Evolutionary conservation across 2,329 filamentous ascomycete genomes (phyloP), one percentile per base, ranked within the genome.

Genomic region (Metarhizium brunneum): DNA sequence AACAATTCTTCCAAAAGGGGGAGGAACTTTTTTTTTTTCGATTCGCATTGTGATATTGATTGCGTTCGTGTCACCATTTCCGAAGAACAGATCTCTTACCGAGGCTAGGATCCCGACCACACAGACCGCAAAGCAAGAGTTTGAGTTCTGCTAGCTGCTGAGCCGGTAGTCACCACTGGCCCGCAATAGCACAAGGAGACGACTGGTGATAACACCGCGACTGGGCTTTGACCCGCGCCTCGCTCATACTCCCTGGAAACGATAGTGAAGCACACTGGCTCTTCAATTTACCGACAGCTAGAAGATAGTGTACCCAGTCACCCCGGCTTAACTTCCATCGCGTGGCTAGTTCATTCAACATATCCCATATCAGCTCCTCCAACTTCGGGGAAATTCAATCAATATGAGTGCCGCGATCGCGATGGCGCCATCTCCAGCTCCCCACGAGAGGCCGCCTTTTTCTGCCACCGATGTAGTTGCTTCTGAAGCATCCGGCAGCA

Each of bases 341-440:
- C 20, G 5, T 29, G 11, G 11, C 11, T 6, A n/a, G 6, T 38
- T 38, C 20, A 11, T 10, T 4, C 16, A 30, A 29, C 20, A 48
- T 18, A 48, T 29, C 25, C 10, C 4, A 48, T n/a, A 30, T 14
- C 25, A 30, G 3, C 6, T 8, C 13, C 25, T 6, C 25, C 13
- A 29, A 30, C 13, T 20, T 8, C 14, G 8, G 25, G 30, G 3
- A 29, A 13, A 29, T 20, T n/a, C 2, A n/a, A 61, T 64, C 69
- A 84, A 64, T 69, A 86, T 86, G 83, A 86, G 82, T 75, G 77
- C 83, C 69, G 82, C 81, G 71, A 80, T 86, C 68, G 81, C 83
- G 65, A 85, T 86, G 83, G 83, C 81, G 67, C 82, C 83, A 62
- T 85, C 83, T 68, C 83, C 83, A 66, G 83, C 82, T 72, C 83